A percentile compares a stretch with the other conserved stretches of the same genome.
Evolutionary conservation across 2,329 filamentous ascomycete genomes (phyloP).

Genomic region (Aquanectria penicillioides): DNA sequence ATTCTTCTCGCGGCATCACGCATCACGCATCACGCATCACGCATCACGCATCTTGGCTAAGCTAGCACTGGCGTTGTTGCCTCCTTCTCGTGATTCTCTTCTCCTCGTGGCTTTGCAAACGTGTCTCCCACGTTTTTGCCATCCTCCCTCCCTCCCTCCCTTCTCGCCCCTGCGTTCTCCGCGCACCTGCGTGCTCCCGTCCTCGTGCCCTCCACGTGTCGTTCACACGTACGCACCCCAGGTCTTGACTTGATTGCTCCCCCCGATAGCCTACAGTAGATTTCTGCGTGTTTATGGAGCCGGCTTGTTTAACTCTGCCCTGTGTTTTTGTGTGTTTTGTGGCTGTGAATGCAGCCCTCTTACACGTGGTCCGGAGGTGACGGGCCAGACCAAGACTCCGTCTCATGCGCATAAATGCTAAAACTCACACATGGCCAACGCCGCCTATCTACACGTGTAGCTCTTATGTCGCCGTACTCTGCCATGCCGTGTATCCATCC

Average conservation of each 20-base stretch:
- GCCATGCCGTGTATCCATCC: no score
- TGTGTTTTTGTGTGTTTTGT: not conserved
- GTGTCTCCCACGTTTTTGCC: slow-evolving; percentile 27
- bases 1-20: no score
- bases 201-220: slow-evolving; percentile 40
- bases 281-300: not conserved
- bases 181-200: slow-evolving; percentile 18
- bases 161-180: slow-evolving; percentile 17
- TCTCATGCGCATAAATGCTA: not conserved
- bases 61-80: slow-evolving; percentile 9
- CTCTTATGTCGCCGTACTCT: not conserved
- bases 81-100: not conserved
- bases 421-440: not conserved
- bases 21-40: no score
- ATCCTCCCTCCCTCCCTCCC: not conserved
- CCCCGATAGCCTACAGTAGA: slow-evolving; percentile 17
- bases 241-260: slow-evolving; percentile 1
- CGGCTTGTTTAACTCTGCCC: no score
- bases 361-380: not conserved
- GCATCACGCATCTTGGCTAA: not conserved
- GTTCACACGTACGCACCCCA: slow-evolving; percentile 7
- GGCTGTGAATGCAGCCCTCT: no score
- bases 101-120: slow-evolving; percentile 20
- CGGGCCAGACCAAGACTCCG: not conserved
- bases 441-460: not conserved